Base-by-base conservation (phyloP, 805 yeast genomes). In the Sugiyamaella smithiae region DNA sequence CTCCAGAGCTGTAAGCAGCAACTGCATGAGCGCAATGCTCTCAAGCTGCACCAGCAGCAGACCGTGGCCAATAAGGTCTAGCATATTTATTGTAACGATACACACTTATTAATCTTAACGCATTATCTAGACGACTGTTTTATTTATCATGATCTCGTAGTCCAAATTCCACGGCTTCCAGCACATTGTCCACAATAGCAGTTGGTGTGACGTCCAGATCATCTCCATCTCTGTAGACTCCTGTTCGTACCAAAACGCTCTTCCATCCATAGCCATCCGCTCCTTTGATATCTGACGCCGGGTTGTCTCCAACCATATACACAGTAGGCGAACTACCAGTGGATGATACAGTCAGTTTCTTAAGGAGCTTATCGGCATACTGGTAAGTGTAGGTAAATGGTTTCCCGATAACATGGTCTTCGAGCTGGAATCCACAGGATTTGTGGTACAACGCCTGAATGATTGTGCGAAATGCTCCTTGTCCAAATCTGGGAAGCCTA, bases 281-380 rank as follows among this genome's bases (percentile, higher is more conserved):
- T 0, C 99, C 99, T 48, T 76, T 75, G 46, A 93, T 93, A 64
- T 93, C 99, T 44, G 89, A 80, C 24, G 84, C 93, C 3, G 97
- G 98, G 65, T 93, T 93, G 67, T 93, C 99, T 24, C 99, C 99
- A 29, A 93, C 88, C 99, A 93, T 93, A 68, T 75, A 90, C 1
- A 93, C 84, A 12, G 42, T 42, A 12, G 46, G 47, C 8, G 24
- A 35, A 17, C 19, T 24, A 12, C 25, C 35, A 37, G 8, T 29
- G 3, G 24, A 16, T 11, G 43, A 16, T 29, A 45, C 35, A n/a
- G 58, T 55, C 62, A 57, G 75, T 54, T 74, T 76, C 32, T 80
- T 76, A 43, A 89, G 70, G 6, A 84, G 79, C 60, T 79, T 79
- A 58, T 84, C 86, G 0, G 96, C 96, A 67, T 76, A 90, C 59